Evolutionary conservation across 768 basidiomycete species (phyloP).

Genomic region (Auricularia sp.): DNA sequence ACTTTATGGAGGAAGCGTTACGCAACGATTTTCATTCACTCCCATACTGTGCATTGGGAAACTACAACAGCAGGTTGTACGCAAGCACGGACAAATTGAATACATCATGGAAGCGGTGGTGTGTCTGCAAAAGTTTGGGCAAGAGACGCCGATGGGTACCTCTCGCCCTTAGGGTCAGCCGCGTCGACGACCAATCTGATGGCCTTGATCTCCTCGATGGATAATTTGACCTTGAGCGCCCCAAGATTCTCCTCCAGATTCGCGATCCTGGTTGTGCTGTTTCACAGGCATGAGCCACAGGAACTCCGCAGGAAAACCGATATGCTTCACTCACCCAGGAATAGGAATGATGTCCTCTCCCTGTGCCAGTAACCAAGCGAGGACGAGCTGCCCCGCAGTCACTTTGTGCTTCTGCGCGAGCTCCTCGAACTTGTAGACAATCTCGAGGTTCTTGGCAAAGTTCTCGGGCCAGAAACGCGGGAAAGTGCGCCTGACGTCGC

Average conservation of each 20-base stretch:
- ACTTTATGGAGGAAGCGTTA: no score
- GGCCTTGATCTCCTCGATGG: conserved; percentile 17
- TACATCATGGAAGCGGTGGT: no score
- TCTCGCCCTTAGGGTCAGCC: conserved; percentile 12
- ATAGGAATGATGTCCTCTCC: conserved; percentile 21
- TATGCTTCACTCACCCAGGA: conserved; percentile 12
- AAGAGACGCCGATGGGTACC: conserved; percentile 3
- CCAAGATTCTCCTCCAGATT: conserved; percentile 20
- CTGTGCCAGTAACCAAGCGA: conserved; percentile 25
- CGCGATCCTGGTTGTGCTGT: conserved; percentile 4
- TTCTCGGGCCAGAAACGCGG: conserved; percentile 26
- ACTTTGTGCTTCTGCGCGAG: conserved; percentile 23
- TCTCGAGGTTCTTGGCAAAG: conserved; percentile 24
- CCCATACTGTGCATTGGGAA: no score
- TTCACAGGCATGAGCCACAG: not conserved
- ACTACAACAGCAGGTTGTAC: no score
- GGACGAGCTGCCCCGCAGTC: conserved; percentile 19
- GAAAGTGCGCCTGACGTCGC: conserved; percentile 19
- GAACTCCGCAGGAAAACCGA: not conserved
- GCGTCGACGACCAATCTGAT: conserved; percentile 13
- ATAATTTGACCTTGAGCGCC: conserved; percentile 15
- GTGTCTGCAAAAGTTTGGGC: no score
- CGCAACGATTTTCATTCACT: no score
- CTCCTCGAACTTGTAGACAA: conserved; percentile 24
- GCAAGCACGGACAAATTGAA: no score